Evolutionary conservation across 2,329 filamentous ascomycete genomes (phyloP).

Genomic region (Alternaria longipes): DNA sequence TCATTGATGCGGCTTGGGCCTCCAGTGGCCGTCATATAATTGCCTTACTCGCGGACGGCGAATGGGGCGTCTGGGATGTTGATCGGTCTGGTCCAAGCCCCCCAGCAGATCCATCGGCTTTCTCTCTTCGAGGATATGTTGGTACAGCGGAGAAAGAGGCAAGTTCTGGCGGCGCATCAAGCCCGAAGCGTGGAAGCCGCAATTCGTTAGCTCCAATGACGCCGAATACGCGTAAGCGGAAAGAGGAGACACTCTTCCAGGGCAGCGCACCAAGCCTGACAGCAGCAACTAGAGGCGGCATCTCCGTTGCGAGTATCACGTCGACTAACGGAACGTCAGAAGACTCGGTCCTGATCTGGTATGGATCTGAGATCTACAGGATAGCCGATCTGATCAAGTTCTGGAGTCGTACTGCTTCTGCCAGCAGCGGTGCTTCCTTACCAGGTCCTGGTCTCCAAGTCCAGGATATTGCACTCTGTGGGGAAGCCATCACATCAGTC

Average conservation of each 20-base stretch:
- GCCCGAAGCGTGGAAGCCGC: slow-evolving; percentile 46
- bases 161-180: slow-evolving; percentile 30
- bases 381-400: slow-evolving; percentile 57
- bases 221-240: slow-evolving; percentile 59
- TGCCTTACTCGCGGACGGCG: slow-evolving; percentile 59
- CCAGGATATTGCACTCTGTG: slow-evolving; percentile 52
- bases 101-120: slow-evolving; percentile 41
- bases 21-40: slow-evolving; percentile 57
- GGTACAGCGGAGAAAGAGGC: slow-evolving; percentile 38
- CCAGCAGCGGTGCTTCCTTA: slow-evolving; percentile 48
- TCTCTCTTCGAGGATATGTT: slow-evolving; percentile 50
- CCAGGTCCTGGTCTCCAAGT: slow-evolving; percentile 55
- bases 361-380: slow-evolving; percentile 55
- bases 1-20: slow-evolving; percentile 61
- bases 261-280: slow-evolving; percentile 46
- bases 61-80: slow-evolving; percentile 64
- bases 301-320: slow-evolving; percentile 51
- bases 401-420: slow-evolving; percentile 54
- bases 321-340: slow-evolving; percentile 48
- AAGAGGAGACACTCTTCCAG: slow-evolving; percentile 57
- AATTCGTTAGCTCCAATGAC: slow-evolving; percentile 60
- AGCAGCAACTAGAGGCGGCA: slow-evolving; percentile 52
- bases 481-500: slow-evolving; percentile 56
- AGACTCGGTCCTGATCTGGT: slow-evolving; percentile 59
- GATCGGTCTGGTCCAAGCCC: slow-evolving; percentile 47